Evolutionary conservation across 306 rosid species (phyloP), one percentile per base, ranked within the genome.

Genomic region (Urtica urens): DNA sequence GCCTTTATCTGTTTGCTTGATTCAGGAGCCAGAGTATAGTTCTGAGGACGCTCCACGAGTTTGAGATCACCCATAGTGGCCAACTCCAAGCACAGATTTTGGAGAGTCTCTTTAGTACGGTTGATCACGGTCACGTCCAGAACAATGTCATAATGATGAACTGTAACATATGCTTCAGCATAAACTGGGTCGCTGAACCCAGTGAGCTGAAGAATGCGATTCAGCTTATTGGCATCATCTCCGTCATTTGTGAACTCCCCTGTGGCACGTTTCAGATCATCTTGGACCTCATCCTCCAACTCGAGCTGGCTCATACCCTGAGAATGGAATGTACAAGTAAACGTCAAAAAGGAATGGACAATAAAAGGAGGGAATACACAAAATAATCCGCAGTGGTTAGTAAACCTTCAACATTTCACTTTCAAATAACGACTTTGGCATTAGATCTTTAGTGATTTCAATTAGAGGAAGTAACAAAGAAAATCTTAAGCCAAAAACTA

Each of bases 301-400:
- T 92, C 99, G 50, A 92, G 99, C 66, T 79, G 99, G 69, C 99
- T 92, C 96, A 92, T 92, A 55, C 99, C 99, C 99, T 92, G 68
- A 59, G 60, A 42, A 19, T 4, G n/a, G 40, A 35, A 28, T 10
- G 40, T 16, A 43, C 26, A 4, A 7, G 25, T 18, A 40, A 6
- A n/a, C n/a, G n/a, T n/a, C n/a, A n/a, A n/a, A n/a, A n/a, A n/a
- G n/a, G n/a, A n/a, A n/a, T n/a, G 41, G 28, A 0, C 1, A 3
- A 15, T 7, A 38, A 23, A 21, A 33, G n/a, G n/a, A n/a, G n/a
- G n/a, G n/a, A n/a, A n/a, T n/a, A 38, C 42, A 13, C 20, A 39
- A 15, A 39, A 4, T n/a, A n/a, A n/a, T n/a, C n/a, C n/a, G n/a
- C n/a, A n/a, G n/a, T n/a, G n/a, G n/a, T n/a, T n/a, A n/a, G n/a